Evolutionary conservation across 768 basidiomycete genomes (phyloP).

Genomic region (Amyloporia xantha): DNA sequence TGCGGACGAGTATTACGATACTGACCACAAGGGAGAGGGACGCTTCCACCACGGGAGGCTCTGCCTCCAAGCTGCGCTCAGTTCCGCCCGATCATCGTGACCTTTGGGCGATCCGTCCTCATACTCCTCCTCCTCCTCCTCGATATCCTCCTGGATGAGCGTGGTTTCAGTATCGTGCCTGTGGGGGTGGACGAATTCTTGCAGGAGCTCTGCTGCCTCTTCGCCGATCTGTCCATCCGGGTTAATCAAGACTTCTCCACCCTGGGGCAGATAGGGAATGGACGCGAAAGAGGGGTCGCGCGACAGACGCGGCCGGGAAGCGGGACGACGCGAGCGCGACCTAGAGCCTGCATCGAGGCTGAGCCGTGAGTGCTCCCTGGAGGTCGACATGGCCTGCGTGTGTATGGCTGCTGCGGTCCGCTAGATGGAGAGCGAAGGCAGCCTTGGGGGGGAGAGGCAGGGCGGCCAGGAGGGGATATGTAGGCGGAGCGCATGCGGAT

Average conservation of each 20-base stretch:
- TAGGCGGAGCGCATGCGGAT: constrained; percentile 3
- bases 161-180: constrained; percentile 31
- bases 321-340: constrained; percentile 8
- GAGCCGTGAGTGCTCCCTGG: neutral
- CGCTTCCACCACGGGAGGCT: constrained; percentile 66
- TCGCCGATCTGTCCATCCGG: constrained; percentile 41
- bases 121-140: no score
- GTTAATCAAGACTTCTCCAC: constrained; percentile 34
- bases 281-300: constrained; percentile 20
- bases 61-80: constrained; percentile 21
- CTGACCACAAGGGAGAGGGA: constrained; percentile 70
- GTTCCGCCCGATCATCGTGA: no score
- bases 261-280: constrained; percentile 19
- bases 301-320: constrained; percentile 13
- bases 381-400: constrained; percentile 3
- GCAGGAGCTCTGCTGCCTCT: constrained; percentile 39
- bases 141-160: constrained; percentile 20
- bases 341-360: neutral
- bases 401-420: neutral
- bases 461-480: neutral
- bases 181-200: constrained; percentile 39
- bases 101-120: constrained; percentile 15
- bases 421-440: neutral
- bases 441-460: neutral
- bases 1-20: constrained; percentile 4